Conservation (phyloP, 2,329 filamentous ascomycete genomes). For the Trichoderma harzianum region DNA sequence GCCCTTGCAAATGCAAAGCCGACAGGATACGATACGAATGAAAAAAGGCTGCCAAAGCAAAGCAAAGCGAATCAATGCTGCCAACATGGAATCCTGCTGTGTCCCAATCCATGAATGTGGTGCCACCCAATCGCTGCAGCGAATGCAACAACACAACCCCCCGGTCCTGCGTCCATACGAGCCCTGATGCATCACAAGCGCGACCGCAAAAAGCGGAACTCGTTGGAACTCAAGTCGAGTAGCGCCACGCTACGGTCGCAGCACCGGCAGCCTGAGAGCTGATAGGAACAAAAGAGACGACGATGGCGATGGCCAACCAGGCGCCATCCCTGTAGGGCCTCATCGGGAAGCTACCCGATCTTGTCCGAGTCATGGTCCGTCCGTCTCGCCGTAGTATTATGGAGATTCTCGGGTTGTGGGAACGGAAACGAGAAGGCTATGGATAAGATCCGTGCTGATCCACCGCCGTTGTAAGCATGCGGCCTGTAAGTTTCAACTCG, state of each 20-base stretch:
- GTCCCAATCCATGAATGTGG: not conserved
- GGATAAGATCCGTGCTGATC: conserved; percentile 3
- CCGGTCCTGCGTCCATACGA: conserved; percentile 13
- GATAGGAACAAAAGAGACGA: not conserved
- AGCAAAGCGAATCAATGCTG: not conserved
- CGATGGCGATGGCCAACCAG: not conserved
- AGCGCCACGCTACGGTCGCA: conserved; percentile 4
- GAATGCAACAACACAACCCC: not conserved
- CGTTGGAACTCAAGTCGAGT: not conserved
- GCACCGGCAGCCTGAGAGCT: not conserved
- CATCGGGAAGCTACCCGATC: conserved; percentile 14
- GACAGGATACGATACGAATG: conserved; percentile 7
- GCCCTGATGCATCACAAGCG: conserved; percentile 13
- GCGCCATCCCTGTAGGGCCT: conserved; percentile 2
- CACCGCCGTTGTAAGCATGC: not conserved
- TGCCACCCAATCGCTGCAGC: not conserved
- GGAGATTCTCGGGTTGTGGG: not conserved
- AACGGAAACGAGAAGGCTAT: not conserved
- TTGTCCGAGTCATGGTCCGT: conserved; percentile 8
- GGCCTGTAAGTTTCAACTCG: not conserved
- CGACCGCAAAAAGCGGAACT: conserved; percentile 13
- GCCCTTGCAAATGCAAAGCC: not conserved
- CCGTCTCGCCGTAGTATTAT: conserved; percentile 6
- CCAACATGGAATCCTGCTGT: not conserved
- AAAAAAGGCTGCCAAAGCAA: not conserved